These are phyloP conservation scores for Trypanosoma congolense DNA, from an alignment of 208 protist species.

Conservation along the genomic window DNA sequence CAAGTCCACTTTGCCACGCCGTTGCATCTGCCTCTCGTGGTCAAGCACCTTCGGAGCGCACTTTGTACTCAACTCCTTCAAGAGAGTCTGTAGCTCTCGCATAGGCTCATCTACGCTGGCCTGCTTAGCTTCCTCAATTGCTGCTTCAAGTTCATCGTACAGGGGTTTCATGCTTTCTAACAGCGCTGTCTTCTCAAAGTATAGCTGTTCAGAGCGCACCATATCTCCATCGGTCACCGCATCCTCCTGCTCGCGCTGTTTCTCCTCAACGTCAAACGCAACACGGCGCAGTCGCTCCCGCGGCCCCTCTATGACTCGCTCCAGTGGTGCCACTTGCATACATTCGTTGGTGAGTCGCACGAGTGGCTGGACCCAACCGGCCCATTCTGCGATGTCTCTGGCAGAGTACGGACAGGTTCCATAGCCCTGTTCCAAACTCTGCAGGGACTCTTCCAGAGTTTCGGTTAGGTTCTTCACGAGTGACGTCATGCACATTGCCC, in stretches of 20 bases:
- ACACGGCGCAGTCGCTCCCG: constrained; percentile 66
- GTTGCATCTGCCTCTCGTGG: constrained; percentile 18
- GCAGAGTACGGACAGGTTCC: constrained; percentile 20
- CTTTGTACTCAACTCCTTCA: constrained; percentile 18
- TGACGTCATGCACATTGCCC: constrained; percentile 12
- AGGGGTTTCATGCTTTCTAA: constrained; percentile 52
- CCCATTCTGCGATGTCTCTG: constrained; percentile 23
- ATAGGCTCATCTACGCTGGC: constrained; percentile 26
- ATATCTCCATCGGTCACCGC: constrained; percentile 80
- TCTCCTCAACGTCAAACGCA: constrained; percentile 67
- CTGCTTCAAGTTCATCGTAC: constrained; percentile 52
- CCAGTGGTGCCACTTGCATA: constrained; percentile 31
- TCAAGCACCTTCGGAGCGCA: constrained; percentile 13
- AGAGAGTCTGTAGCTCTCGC: constrained; percentile 21
- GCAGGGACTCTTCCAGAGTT: constrained; percentile 25
- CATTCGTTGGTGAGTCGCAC: constrained; percentile 42
- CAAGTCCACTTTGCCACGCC: constrained; percentile 28
- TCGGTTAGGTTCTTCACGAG: constrained; percentile 30
- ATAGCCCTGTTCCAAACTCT: constrained; percentile 6
- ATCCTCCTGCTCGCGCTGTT: constrained; percentile 66
- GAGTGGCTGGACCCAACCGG: constrained; percentile 36
- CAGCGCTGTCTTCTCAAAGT: constrained; percentile 69
- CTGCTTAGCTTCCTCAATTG: constrained; percentile 34
- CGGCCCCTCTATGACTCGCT: constrained; percentile 33
- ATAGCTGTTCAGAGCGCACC: constrained; percentile 69